These are phyloP conservation scores for Corylus americana DNA, from an alignment of 306 rosid species.

Conservation along the genomic window DNA sequence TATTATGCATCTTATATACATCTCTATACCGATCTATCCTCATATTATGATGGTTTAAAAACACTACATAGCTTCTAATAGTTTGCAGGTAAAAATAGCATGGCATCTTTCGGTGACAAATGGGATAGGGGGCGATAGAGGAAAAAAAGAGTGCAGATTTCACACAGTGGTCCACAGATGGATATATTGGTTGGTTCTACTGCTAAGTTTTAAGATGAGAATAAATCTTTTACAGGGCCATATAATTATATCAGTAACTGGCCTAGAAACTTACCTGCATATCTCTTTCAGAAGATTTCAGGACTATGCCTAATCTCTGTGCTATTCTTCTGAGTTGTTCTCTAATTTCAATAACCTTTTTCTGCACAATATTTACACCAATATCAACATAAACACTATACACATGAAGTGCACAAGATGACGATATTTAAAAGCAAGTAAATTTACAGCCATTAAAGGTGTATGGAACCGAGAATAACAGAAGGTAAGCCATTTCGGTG, in stretches of 20 bases:
- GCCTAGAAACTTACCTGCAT: conserved; percentile 47
- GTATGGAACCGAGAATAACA: background rate
- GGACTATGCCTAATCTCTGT: conserved; percentile 73
- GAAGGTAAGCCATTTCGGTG: background rate
- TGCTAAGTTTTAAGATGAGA: background rate
- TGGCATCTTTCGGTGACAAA: background rate
- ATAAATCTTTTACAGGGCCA: background rate
- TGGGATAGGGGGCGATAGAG: background rate
- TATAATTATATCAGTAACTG: background rate
- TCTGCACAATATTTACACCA: conserved; percentile 49
- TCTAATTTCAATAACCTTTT: conserved; percentile 84
- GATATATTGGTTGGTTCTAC: background rate
- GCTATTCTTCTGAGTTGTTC: conserved; percentile 85
- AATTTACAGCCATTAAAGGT: background rate
- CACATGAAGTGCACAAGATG: background rate
- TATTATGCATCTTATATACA: no score
- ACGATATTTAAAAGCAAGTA: background rate
- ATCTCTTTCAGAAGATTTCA: conserved; percentile 77
- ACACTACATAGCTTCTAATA: background rate
- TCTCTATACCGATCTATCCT: no score
- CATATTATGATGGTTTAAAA: background rate
- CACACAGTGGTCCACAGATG: background rate
- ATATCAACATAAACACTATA: conserved; percentile 26
- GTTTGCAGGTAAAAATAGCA: background rate
- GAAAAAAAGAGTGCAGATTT: background rate